These are phyloP conservation scores for Mallotus nudiflorus DNA, from an alignment of 345 rosid genomes.

Conservation along the genomic window DNA sequence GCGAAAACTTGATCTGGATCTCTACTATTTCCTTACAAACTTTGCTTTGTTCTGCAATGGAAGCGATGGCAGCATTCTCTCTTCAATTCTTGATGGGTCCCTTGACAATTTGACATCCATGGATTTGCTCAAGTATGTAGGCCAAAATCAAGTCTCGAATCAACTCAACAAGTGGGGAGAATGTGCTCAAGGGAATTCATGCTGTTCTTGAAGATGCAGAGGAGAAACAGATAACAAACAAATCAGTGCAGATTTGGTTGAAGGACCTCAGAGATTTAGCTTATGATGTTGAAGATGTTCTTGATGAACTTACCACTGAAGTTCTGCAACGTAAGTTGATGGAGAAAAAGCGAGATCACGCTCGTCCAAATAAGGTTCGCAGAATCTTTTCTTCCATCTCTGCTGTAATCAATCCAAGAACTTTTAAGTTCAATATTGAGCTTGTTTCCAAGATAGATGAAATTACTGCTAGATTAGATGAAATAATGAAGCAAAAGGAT, in stretches of 20 bases:
- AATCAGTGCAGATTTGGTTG: slow-evolving; percentile 20
- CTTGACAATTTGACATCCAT: neutral
- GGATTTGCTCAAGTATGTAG: slow-evolving; percentile 8
- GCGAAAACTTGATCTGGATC: too few relatives aligned
- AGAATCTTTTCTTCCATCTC: neutral
- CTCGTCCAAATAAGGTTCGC: neutral
- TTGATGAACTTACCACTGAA: slow-evolving; percentile 22
- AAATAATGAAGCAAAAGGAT: too few relatives aligned
- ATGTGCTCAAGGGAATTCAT: neutral
- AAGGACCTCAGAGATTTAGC: slow-evolving; percentile 23
- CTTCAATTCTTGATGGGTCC: neutral
- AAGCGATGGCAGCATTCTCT: neutral
- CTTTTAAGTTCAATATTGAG: slow-evolving; percentile 7
- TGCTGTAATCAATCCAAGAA: neutral
- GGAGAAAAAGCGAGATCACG: neutral
- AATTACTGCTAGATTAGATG: too few relatives aligned
- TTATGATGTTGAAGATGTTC: slow-evolving; percentile 20
- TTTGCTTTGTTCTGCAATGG: too few relatives aligned
- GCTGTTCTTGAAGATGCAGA: slow-evolving; percentile 26
- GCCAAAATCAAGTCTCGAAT: neutral
- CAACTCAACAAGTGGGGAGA: slow-evolving; percentile 9
- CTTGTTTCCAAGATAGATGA: too few relatives aligned
- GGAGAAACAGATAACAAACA: neutral
- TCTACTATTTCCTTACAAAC: too few relatives aligned
- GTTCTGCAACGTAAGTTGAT: neutral